phyloP scores from a whole-genome alignment of 1,284 basidiomycete species.

The Schizopora paradoxa region DNA sequence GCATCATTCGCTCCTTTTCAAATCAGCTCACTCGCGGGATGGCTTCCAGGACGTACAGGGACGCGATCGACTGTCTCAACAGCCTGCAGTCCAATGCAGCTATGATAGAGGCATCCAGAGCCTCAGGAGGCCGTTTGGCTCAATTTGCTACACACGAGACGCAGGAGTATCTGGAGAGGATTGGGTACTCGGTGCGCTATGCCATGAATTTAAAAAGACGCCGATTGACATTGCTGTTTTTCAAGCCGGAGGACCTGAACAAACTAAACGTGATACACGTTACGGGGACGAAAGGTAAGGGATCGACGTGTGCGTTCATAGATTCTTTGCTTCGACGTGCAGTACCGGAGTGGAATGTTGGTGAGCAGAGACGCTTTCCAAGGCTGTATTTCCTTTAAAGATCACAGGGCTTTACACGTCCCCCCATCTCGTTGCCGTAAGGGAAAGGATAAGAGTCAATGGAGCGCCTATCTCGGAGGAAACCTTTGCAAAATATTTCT shows the following conservation, averaged over 20 bases:
- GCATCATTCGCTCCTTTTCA: neutral
- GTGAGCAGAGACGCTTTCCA: slow-evolving; percentile 31
- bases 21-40: slow-evolving; percentile 20
- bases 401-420: slow-evolving; percentile 98
- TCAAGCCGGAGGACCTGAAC: slow-evolving; percentile 79
- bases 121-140: slow-evolving; percentile 66
- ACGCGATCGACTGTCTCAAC: slow-evolving; percentile 87
- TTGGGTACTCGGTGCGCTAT: slow-evolving; percentile 76
- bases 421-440: slow-evolving; percentile 92
- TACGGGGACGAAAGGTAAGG: slow-evolving; percentile 98
- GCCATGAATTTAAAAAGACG: slow-evolving; percentile 1
- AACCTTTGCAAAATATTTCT: slow-evolving; percentile 88
- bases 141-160: slow-evolving; percentile 83
- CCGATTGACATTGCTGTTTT: slow-evolving; percentile 14
- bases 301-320: slow-evolving; percentile 92
- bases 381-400: slow-evolving; percentile 20
- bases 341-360: slow-evolving; percentile 66
- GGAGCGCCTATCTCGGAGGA: slow-evolving; percentile 87
- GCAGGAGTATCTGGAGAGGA: slow-evolving; percentile 82
- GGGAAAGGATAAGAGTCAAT: slow-evolving; percentile 94
- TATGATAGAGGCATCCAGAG: slow-evolving; percentile 78
- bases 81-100: slow-evolving; percentile 93
- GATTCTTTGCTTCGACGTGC: slow-evolving; percentile 68
- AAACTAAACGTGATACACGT: slow-evolving; percentile 92
- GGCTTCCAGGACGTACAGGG: slow-evolving; percentile 60